These are phyloP conservation scores for Beauveria bassiana DNA, from an alignment of 2,329 filamentous ascomycete genomes.

Conservation along the genomic window DNA sequence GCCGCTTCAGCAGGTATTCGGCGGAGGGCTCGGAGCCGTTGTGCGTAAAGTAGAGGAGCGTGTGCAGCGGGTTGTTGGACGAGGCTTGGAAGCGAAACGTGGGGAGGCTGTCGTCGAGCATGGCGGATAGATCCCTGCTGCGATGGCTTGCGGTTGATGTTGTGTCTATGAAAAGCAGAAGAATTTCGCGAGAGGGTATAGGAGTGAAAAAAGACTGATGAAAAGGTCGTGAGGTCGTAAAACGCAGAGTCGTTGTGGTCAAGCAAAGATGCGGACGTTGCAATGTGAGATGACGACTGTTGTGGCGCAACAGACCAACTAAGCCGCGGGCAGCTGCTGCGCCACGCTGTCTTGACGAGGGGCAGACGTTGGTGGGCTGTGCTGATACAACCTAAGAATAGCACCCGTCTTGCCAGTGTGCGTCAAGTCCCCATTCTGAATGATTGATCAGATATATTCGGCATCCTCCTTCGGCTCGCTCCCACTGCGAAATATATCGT, in stretches of 20 bases:
- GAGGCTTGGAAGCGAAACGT: constrained; percentile 51
- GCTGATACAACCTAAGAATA: background rate
- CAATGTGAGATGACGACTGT: background rate
- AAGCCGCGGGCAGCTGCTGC: background rate
- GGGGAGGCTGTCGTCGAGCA: constrained; percentile 94
- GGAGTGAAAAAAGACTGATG: background rate
- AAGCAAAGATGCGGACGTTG: background rate
- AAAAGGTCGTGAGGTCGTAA: background rate
- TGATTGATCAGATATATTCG: background rate
- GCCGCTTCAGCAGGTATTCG: constrained; percentile 73
- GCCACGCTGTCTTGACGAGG: background rate
- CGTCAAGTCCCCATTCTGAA: background rate
- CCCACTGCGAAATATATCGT: background rate
- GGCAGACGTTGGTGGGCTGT: background rate
- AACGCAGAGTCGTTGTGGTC: background rate
- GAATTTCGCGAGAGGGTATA: no score
- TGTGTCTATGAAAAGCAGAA: background rate
- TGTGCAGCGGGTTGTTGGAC: constrained; percentile 46
- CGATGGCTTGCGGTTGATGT: background rate
- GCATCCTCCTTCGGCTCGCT: background rate
- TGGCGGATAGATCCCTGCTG: constrained; percentile 27
- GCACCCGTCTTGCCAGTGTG: background rate
- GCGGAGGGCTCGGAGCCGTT: constrained; percentile 74
- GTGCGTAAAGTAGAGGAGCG: constrained; percentile 53
- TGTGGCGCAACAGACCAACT: background rate